Evolutionary conservation across 2,329 filamentous ascomycete genomes (phyloP).

Genomic region (Aureobasidium sp.): DNA sequence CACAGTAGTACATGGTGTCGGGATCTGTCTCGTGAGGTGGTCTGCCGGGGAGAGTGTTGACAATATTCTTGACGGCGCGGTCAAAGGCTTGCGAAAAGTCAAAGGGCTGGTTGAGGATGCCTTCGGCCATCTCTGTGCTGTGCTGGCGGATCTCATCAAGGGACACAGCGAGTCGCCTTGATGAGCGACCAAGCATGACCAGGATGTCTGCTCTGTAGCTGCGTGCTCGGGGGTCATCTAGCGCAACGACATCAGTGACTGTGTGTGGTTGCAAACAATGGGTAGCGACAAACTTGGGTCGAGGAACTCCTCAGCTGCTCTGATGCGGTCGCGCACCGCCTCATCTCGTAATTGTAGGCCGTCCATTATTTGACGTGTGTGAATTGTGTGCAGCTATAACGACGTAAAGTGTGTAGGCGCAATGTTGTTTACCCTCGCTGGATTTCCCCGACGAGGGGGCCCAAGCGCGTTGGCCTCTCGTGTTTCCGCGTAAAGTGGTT

Average conservation of each 20-base stretch:
- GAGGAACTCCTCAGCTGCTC: conserved; percentile 83
- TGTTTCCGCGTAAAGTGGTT: conserved; percentile 4
- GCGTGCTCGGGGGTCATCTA: conserved; percentile 51
- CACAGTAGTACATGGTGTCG: conserved; percentile 85
- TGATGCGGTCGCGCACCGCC: conserved; percentile 73
- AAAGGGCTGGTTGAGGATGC: conserved; percentile 77
- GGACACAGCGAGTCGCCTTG: conserved; percentile 48
- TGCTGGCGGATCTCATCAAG: conserved; percentile 89
- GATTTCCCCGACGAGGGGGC: not conserved
- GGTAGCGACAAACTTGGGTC: conserved; percentile 62
- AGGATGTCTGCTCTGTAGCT: conserved; percentile 87
- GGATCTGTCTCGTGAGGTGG: conserved; percentile 67
- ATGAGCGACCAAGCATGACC: conserved; percentile 58
- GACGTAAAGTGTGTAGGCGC: not conserved
- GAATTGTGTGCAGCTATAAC: not conserved
- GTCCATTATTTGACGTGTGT: conserved; percentile 50
- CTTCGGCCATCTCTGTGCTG: conserved; percentile 71
- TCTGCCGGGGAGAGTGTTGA: conserved; percentile 69
- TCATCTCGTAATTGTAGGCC: conserved; percentile 73
- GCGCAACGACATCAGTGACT: conserved; percentile 19
- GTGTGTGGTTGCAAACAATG: not conserved
- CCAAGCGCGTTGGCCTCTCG: not conserved
- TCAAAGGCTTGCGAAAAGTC: conserved; percentile 86
- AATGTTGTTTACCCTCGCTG: conserved; percentile 7
- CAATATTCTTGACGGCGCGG: conserved; percentile 78